Evolutionary conservation across 768 basidiomycete genomes (phyloP).

Genomic region (Cyathus striatus): DNA sequence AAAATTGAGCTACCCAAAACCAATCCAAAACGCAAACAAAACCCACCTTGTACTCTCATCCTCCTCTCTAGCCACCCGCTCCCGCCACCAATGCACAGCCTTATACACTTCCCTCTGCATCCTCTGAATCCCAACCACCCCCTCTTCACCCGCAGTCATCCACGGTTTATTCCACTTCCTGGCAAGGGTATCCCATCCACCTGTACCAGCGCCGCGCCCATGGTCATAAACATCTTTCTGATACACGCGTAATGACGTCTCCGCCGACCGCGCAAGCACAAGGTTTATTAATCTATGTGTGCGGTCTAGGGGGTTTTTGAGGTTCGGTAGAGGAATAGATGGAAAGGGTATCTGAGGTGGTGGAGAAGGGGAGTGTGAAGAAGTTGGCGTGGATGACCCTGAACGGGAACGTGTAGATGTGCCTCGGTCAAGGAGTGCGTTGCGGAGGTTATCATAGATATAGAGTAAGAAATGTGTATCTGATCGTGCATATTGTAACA

Average conservation of each 20-base stretch:
- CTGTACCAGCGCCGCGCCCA: conserved; percentile 55
- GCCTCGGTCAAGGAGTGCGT: conserved; percentile 77
- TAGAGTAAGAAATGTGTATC: conserved; percentile 95
- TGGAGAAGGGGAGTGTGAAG: conserved; percentile 14
- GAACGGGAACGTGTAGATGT: conserved; percentile 34
- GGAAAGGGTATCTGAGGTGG: conserved; percentile 11
- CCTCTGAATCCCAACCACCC: conserved; percentile 24
- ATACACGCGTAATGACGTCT: conserved; percentile 72
- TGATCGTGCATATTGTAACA: conserved; percentile 89
- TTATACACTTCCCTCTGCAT: conserved; percentile 62
- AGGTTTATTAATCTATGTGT: conserved; percentile 46
- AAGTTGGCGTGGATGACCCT: conserved; percentile 23
- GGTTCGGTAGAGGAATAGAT: conserved; percentile 4
- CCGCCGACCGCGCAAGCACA: conserved; percentile 67
- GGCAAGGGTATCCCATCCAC: conserved; percentile 75
- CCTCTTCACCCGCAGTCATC: conserved; percentile 33
- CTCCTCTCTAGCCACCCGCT: conserved; percentile 69
- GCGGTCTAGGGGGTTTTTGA: conserved; percentile 7
- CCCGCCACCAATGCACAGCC: conserved; percentile 79
- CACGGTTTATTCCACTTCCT: conserved; percentile 77
- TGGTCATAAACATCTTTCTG: conserved; percentile 67
- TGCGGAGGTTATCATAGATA: conserved; percentile 88
- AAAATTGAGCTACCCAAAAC: too few relatives aligned
- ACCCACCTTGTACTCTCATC: conserved; percentile 81
- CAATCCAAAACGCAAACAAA: neutral